These are phyloP conservation scores for Yamadazyma triangularis DNA, from an alignment of 1,139 yeast genomes.

Conservation along the genomic window DNA sequence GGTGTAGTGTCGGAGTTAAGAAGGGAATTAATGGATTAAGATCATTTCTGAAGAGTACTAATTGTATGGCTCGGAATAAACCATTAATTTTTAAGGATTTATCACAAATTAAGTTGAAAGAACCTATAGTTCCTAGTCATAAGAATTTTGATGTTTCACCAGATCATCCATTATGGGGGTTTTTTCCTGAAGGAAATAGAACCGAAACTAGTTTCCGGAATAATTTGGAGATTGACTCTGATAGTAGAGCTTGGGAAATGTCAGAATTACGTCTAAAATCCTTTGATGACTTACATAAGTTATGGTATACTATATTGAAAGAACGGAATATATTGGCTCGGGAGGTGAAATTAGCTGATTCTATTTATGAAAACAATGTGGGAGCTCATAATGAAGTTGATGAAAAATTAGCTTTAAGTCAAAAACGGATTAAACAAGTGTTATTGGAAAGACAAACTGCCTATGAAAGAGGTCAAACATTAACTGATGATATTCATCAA, in stretches of 20 bases:
- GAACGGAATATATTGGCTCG: conserved; percentile 79
- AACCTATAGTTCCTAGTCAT: conserved; percentile 85
- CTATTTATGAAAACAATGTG: conserved; percentile 23
- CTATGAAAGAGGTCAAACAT: conserved; percentile 55
- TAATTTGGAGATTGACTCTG: conserved; percentile 49
- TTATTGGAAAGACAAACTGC: conserved; percentile 81
- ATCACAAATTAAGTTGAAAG: conserved; percentile 47
- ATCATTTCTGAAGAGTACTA: conserved; percentile 16
- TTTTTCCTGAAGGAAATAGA: conserved; percentile 56
- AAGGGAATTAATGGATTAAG: too few species aligned
- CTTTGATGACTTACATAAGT: conserved; percentile 83
- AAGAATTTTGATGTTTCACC: conserved; percentile 69
- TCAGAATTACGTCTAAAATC: conserved; percentile 88
- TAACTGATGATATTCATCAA: conserved; percentile 37
- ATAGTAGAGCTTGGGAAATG: conserved; percentile 80
- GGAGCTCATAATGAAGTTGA: conserved; percentile 29
- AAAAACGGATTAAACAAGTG: conserved; percentile 72
- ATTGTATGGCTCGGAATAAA: conserved; percentile 16
- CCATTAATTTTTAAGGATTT: conserved; percentile 26
- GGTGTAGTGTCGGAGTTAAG: too few species aligned
- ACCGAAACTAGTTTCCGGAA: conserved; percentile 54
- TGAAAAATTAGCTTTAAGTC: conserved; percentile 33
- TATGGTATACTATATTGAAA: conserved; percentile 84
- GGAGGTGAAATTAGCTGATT: conserved; percentile 52
- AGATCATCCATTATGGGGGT: conserved; percentile 94